Evolutionary conservation across 2,329 filamentous ascomycete genomes (phyloP).

Genomic region (Monilinia fructigena): DNA sequence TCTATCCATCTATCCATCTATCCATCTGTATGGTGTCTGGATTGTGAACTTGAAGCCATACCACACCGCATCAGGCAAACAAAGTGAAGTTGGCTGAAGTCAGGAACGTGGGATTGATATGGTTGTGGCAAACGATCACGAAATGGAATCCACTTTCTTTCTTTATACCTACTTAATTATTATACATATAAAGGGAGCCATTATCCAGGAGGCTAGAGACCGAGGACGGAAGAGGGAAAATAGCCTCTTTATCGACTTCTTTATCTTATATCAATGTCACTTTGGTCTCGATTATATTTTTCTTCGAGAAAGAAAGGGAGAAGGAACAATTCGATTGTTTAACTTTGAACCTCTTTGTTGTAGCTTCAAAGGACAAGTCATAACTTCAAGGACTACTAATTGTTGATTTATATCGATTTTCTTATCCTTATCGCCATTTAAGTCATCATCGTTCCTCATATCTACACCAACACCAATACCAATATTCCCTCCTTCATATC

Average conservation of each 20-base stretch:
- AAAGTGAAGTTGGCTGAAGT: neutral
- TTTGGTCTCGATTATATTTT: neutral
- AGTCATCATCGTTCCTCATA: conserved; percentile 2
- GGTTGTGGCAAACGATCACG: neutral
- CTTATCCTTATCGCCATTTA: conserved; percentile 26
- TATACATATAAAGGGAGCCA: neutral
- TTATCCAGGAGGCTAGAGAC: conserved; percentile 10
- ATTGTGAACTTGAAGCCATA: neutral
- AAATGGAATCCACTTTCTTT: conserved; percentile 3
- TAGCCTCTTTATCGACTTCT: neutral
- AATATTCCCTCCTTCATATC: neutral
- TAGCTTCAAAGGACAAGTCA: conserved; percentile 35
- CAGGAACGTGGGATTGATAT: neutral
- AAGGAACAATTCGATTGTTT: conserved; percentile 2
- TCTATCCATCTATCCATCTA: neutral
- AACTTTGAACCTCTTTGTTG: conserved; percentile 11
- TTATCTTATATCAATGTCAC: neutral
- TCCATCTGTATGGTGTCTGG: neutral
- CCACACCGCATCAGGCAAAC: neutral
- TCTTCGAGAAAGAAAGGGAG: neutral
- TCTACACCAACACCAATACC: neutral
- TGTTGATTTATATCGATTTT: conserved; percentile 27
- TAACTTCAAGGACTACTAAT: conserved; percentile 16
- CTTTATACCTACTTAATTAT: too few relatives aligned
- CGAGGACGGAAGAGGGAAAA: conserved; percentile 2